phyloP scores from a whole-genome alignment of 2,329 filamentous ascomycete genomes.

The Thelonectria olida region DNA sequence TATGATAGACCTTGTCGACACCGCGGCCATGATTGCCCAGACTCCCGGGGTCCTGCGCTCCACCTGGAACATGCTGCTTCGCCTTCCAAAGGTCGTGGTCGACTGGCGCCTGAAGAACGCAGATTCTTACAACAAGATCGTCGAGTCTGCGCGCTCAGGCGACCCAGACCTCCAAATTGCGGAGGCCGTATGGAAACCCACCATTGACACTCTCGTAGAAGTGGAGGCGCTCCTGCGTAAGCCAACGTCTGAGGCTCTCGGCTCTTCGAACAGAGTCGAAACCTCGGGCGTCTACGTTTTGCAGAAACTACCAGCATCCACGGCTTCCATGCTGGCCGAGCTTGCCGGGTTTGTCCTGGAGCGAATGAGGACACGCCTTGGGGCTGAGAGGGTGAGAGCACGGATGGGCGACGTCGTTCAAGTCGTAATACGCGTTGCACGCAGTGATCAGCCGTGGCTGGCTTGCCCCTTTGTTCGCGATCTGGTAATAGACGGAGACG shows the following conservation, averaged over 20 bases:
- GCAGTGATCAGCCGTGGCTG: constrained; percentile 41
- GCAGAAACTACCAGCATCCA: constrained; percentile 1
- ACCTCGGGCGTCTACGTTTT: constrained; percentile 26
- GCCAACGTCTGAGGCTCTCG: constrained; percentile 11
- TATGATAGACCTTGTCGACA: constrained; percentile 29
- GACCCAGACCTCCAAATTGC: constrained; percentile 1
- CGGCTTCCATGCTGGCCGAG: constrained; percentile 22
- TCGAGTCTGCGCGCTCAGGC: not conserved
- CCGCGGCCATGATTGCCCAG: constrained; percentile 8
- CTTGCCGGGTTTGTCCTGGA: constrained; percentile 31
- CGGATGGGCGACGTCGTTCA: constrained; percentile 25
- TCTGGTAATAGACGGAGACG: constrained; percentile 41
- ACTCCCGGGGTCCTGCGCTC: constrained; percentile 24
- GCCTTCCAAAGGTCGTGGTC: constrained; percentile 6
- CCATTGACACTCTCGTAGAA: constrained; percentile 38
- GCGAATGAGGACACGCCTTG: constrained; percentile 26
- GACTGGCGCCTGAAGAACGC: constrained; percentile 16
- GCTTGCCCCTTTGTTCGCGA: constrained; percentile 43
- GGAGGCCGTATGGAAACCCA: constrained; percentile 44
- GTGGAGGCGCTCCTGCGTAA: constrained; percentile 29
- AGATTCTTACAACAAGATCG: constrained; percentile 3
- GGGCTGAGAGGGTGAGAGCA: constrained; percentile 14
- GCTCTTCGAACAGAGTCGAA: not conserved
- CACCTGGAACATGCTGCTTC: constrained; percentile 18
- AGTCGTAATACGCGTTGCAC: constrained; percentile 35